Percentiles rank a stretch among this genome's conserved stretches.
Evolutionary conservation across 495 filamentous ascomycete species (phyloP).

Genomic region (Hypoxylon lienhwacheense): DNA sequence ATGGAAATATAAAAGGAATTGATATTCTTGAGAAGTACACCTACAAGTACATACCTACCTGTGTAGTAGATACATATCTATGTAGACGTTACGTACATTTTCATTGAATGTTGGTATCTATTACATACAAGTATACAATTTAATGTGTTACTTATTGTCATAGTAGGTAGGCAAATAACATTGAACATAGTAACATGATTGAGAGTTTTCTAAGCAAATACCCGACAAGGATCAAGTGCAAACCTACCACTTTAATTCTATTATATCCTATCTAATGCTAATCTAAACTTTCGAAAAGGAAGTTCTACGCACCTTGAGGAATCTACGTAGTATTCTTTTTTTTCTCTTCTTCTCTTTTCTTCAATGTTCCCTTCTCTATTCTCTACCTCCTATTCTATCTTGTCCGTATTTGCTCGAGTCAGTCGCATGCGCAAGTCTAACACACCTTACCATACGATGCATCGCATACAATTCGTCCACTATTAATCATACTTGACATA

Average conservation of each 20-base stretch:
- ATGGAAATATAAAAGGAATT: slow-evolving; percentile 6
- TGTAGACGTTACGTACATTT: too few species aligned
- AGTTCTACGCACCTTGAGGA: slow-evolving; percentile 2
- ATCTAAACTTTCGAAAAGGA: slow-evolving; percentile 13
- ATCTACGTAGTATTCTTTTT: neutral
- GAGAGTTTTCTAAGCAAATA: neutral
- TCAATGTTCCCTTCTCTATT: too few species aligned
- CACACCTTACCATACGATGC: neutral
- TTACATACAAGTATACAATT: too few species aligned
- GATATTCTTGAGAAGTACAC: too few species aligned
- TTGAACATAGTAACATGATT: too few species aligned
- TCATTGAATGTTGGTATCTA: too few species aligned
- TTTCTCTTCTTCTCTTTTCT: neutral
- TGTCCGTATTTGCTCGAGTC: slow-evolving; percentile 10
- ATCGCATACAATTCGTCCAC: too few species aligned
- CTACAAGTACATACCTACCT: neutral
- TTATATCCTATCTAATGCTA: slow-evolving; percentile 4
- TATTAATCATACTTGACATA: too few species aligned
- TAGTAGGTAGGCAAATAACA: too few species aligned
- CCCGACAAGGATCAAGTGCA: too few species aligned
- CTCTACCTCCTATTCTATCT: neutral
- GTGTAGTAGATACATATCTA: too few species aligned
- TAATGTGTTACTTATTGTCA: too few species aligned
- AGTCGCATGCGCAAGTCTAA: slow-evolving; percentile 19
- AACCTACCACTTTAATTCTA: slow-evolving; percentile 3